Conservation (phyloP, 805 yeast species). For the Zygosaccharomyces lentus region DNA sequence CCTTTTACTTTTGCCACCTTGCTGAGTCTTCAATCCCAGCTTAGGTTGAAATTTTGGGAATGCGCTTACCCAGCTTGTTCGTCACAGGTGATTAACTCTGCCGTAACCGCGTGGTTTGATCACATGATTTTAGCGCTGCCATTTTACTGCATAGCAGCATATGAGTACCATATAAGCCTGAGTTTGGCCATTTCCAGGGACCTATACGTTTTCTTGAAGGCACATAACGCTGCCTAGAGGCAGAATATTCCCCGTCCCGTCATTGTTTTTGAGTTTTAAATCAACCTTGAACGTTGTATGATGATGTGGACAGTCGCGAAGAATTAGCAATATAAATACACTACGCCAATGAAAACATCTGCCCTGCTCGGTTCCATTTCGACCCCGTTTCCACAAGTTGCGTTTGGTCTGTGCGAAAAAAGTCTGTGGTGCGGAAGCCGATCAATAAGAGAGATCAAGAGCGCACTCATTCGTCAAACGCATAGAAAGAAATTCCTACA, state of each 20-base stretch:
- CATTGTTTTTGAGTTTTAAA: too few species aligned
- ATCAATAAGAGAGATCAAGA: neutral
- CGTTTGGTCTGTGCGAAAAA: neutral
- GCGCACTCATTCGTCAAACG: neutral
- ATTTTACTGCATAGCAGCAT: too few species aligned
- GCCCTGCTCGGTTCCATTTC: neutral
- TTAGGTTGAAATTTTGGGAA: neutral
- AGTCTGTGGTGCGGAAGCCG: neutral
- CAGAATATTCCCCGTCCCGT: too few species aligned
- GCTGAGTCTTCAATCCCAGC: neutral
- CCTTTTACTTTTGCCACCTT: conserved; percentile 4
- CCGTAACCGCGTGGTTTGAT: neutral
- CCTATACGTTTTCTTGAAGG: too few species aligned
- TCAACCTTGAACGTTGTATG: too few species aligned
- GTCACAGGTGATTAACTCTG: neutral
- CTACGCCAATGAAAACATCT: neutral
- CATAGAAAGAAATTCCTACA: too few species aligned
- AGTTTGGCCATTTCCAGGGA: too few species aligned
- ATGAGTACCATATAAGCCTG: too few species aligned
- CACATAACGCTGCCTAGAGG: too few species aligned
- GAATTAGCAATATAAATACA: too few species aligned
- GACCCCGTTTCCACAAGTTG: neutral
- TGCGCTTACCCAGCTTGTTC: neutral
- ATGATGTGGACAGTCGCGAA: too few species aligned
- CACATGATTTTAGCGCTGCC: neutral